Evolutionary conservation across 257 asterid genomes (phyloP).

Genomic region (Voacanga thouarsii): DNA sequence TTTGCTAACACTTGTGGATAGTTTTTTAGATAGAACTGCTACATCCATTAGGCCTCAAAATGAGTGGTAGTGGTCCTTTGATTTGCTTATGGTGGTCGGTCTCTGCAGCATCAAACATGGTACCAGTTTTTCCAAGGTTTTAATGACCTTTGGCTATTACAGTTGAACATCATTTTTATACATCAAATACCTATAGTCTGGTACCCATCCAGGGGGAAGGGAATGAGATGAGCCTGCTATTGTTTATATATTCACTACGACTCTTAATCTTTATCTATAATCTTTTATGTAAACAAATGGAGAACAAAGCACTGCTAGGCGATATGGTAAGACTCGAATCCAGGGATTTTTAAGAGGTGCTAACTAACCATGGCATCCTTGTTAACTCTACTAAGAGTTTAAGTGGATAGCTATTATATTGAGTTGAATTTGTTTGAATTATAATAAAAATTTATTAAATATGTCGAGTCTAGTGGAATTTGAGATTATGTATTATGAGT

Average conservation of each 20-base stretch:
- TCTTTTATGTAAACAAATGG: too few relatives aligned
- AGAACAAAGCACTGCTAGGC: too few relatives aligned
- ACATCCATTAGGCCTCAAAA: not conserved
- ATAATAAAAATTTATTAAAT: too few relatives aligned
- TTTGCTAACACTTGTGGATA: not conserved
- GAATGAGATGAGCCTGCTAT: not conserved
- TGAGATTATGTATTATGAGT: too few relatives aligned
- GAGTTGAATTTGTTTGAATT: too few relatives aligned
- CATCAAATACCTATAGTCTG: not conserved
- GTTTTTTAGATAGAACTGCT: not conserved
- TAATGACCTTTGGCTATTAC: not conserved
- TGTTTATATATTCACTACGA: too few relatives aligned
- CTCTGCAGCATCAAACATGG: not conserved
- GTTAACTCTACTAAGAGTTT: too few relatives aligned
- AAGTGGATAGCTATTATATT: too few relatives aligned
- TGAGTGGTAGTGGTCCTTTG: slow-evolving; percentile 1
- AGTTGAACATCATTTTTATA: not conserved
- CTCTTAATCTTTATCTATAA: too few relatives aligned
- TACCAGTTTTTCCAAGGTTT: not conserved
- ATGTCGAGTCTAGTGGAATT: too few relatives aligned
- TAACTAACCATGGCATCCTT: not conserved
- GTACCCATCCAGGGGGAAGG: not conserved
- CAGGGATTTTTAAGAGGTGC: not conserved
- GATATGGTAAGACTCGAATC: too few relatives aligned
- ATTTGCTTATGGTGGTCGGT: not conserved